Conservation (phyloP, 2,329 filamentous ascomycete genomes). For the Chaetomiaceae sp. region DNA sequence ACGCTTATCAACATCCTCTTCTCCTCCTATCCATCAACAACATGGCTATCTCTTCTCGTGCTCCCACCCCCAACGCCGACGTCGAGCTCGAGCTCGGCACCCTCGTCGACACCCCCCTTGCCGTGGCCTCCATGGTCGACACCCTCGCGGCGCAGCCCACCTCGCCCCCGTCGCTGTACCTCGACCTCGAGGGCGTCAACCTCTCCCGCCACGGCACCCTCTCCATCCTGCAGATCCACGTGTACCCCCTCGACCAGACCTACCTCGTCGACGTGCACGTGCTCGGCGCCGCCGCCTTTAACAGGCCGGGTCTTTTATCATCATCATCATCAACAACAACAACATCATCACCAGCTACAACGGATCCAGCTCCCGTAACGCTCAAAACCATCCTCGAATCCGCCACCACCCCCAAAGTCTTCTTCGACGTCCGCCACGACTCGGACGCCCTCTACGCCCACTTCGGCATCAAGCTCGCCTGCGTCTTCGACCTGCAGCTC, state of each 20-base stretch:
- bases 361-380: no score
- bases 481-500: conserved; percentile 51
- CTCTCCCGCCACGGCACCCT: conserved; percentile 14
- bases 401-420: conserved; percentile 42
- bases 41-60: no score
- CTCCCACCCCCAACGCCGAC: no score
- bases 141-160: background rate
- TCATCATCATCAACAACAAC: no score
- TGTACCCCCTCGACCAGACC: conserved; percentile 18
- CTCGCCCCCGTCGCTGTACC: conserved; percentile 35
- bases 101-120: background rate
- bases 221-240: conserved; percentile 8
- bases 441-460: conserved; percentile 50
- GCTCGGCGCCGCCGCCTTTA: background rate
- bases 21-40: no score
- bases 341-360: no score
- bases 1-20: no score
- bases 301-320: no score
- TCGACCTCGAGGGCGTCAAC: conserved; percentile 46
- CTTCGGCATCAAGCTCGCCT: conserved; percentile 39
- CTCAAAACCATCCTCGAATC: conserved; percentile 44
- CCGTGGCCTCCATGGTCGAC: background rate
- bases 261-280: conserved; percentile 32
- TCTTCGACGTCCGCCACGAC: conserved; percentile 58
- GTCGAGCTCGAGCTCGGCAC: background rate